Evolutionary conservation across 2,329 filamentous ascomycete species (phyloP).

Genomic region (Penicillium sp.): DNA sequence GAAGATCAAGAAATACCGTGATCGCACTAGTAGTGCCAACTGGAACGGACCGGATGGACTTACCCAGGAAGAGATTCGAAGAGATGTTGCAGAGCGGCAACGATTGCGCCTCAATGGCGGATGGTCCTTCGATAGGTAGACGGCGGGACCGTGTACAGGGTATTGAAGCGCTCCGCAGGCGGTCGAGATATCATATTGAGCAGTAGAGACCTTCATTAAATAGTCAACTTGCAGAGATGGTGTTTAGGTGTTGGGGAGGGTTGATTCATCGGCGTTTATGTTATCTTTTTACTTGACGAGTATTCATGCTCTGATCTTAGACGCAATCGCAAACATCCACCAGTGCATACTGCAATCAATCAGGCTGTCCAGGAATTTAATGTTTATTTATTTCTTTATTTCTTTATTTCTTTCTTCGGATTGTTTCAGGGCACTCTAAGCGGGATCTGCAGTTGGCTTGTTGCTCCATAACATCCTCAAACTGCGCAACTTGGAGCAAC

Average conservation of each 20-base stretch:
- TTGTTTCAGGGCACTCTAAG: neutral
- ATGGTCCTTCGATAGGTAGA: slow-evolving; percentile 62
- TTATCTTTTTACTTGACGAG: slow-evolving; percentile 7
- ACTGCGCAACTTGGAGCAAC: too few species aligned
- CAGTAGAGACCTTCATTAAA: slow-evolving; percentile 4
- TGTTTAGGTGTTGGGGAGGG: slow-evolving; percentile 10
- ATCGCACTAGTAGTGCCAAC: slow-evolving; percentile 89
- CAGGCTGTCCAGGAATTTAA: neutral
- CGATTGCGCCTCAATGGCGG: slow-evolving; percentile 77
- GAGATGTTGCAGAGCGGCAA: slow-evolving; percentile 76
- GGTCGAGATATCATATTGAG: slow-evolving; percentile 7
- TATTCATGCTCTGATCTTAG: neutral
- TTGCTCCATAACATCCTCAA: neutral
- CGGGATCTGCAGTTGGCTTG: neutral
- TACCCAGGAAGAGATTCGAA: slow-evolving; percentile 81
- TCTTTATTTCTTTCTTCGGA: too few species aligned
- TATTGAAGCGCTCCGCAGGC: slow-evolving; percentile 2
- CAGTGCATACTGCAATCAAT: slow-evolving; percentile 16
- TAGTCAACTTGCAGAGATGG: slow-evolving; percentile 6
- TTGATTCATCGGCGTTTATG: slow-evolving; percentile 14
- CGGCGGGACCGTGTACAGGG: neutral
- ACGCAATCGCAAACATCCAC: slow-evolving; percentile 15
- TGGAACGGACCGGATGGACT: slow-evolving; percentile 81
- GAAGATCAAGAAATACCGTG: slow-evolving; percentile 83
- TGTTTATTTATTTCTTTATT: too few species aligned